Percentiles rank a stretch among this genome's conserved stretches.
These are phyloP conservation scores for Fusarium keratoplasticum DNA, from an alignment of 2,329 filamentous ascomycete species.

Conservation along the genomic window DNA sequence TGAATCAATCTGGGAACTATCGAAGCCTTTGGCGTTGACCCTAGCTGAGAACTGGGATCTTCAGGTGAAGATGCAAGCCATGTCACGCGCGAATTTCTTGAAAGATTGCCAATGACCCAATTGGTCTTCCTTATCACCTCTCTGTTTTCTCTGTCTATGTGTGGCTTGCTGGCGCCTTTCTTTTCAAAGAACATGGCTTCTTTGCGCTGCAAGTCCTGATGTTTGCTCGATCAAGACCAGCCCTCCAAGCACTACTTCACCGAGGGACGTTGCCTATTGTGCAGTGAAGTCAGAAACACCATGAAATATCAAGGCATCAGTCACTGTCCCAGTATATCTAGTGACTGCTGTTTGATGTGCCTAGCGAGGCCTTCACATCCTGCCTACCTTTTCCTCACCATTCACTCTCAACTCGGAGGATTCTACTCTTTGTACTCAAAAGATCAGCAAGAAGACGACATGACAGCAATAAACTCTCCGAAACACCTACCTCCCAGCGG, in stretches of 20 bases:
- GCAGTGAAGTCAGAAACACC: neutral
- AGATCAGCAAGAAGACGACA: neutral
- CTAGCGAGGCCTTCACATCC: neutral
- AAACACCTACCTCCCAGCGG: neutral
- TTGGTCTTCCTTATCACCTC: neutral
- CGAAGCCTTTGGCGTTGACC: neutral
- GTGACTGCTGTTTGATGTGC: neutral
- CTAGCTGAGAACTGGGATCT: neutral
- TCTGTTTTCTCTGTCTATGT: no score
- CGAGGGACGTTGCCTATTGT: neutral
- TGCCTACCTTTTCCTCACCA: neutral
- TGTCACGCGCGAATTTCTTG: neutral
- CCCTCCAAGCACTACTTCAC: neutral
- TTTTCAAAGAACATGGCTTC: neutral
- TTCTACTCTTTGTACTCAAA: neutral
- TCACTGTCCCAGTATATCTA: rapidly evolving
- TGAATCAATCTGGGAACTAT: neutral
- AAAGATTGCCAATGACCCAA: neutral
- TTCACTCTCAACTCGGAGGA: neutral
- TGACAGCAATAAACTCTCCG: neutral
- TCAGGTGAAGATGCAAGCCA: neutral
- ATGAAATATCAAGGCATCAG: neutral
- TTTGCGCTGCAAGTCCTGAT: neutral
- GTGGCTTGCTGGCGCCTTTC: rapidly evolving
- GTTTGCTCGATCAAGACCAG: neutral